A percentile compares a stretch with the other conserved stretches of the same genome.
These are phyloP conservation scores for Glycine latifolia DNA, from an alignment of 306 rosid species.

Conservation along the genomic window DNA sequence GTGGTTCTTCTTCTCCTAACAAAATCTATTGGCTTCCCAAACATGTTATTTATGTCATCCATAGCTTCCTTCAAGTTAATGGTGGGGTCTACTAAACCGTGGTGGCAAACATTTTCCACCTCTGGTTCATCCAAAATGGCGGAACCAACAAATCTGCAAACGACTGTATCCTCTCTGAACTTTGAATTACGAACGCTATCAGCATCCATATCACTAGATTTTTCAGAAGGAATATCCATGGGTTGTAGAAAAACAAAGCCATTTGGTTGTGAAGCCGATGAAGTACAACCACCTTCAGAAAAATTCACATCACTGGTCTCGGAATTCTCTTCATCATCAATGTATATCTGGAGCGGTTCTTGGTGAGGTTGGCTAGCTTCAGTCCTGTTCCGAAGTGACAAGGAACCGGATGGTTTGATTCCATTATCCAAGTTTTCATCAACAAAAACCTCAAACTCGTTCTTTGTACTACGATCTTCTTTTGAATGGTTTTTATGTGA, in stretches of 20 bases:
- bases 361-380: constrained; percentile 52
- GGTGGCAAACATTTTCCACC: constrained; percentile 96
- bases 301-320: constrained; percentile 48
- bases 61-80: constrained; percentile 95
- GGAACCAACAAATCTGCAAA: constrained; percentile 90
- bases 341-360: constrained; percentile 70
- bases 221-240: constrained; percentile 62
- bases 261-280: constrained; percentile 58
- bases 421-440: constrained; percentile 63
- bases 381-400: constrained; percentile 52
- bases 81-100: constrained; percentile 95
- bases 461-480: constrained; percentile 39
- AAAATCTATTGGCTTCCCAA: constrained; percentile 93
- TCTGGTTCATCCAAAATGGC: constrained; percentile 78
- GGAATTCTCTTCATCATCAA: constrained; percentile 67
- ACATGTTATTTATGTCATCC: constrained; percentile 96
- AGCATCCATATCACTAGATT: constrained; percentile 54
- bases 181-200: constrained; percentile 52
- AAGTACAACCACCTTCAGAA: constrained; percentile 55
- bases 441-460: constrained; percentile 64
- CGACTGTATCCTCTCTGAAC: constrained; percentile 92
- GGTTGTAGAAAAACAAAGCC: constrained; percentile 70
- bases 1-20: constrained; percentile 69
- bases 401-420: constrained; percentile 47
- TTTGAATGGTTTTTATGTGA: constrained; percentile 50